A percentile compares a stretch with the other conserved stretches of the same genome.
Evolutionary conservation across 1,284 basidiomycete species (phyloP).

Genomic region (Sutorius eximius): DNA sequence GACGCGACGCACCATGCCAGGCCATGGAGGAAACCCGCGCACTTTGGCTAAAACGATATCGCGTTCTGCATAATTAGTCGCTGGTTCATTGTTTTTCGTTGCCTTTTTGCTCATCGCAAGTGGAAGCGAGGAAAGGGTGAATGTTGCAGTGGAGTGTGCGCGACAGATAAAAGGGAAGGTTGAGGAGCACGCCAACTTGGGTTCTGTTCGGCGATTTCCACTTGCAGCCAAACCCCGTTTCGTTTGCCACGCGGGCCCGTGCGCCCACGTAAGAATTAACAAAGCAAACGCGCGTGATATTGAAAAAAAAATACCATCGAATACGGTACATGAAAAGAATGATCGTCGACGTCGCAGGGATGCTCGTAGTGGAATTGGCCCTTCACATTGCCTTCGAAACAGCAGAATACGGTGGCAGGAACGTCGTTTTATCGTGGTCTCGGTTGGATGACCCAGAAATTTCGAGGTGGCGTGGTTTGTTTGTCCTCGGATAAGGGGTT

Average conservation of each 20-base stretch:
- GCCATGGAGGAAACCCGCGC: slow-evolving; percentile 93
- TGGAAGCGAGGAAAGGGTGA: slow-evolving; percentile 11
- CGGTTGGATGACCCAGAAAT: slow-evolving; percentile 8
- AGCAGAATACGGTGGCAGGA: slow-evolving; percentile 2
- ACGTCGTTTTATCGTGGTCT: background rate
- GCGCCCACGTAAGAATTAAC: slow-evolving; percentile 41
- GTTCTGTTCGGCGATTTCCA: slow-evolving; percentile 43
- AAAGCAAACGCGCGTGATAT: slow-evolving; percentile 34
- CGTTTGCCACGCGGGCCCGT: slow-evolving; percentile 42
- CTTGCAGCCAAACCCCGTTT: slow-evolving; percentile 39
- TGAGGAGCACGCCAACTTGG: slow-evolving; percentile 41
- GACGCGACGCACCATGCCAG: slow-evolving; percentile 71
- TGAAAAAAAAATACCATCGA: slow-evolving; percentile 34
- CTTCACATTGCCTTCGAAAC: slow-evolving; percentile 17
- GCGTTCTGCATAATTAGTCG: slow-evolving; percentile 53
- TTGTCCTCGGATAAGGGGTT: slow-evolving; percentile 34
- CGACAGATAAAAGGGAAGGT: slow-evolving; percentile 41
- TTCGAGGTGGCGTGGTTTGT: slow-evolving; percentile 30
- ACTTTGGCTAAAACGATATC: slow-evolving; percentile 92
- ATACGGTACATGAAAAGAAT: slow-evolving; percentile 31
- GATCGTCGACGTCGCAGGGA: slow-evolving; percentile 21
- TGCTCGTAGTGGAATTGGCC: slow-evolving; percentile 18
- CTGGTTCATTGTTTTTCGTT: slow-evolving; percentile 46
- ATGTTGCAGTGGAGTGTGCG: slow-evolving; percentile 28
- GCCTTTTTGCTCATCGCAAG: slow-evolving; percentile 59